Conservation (phyloP, 106 monocot species). For the Acorus calamus region DNA sequence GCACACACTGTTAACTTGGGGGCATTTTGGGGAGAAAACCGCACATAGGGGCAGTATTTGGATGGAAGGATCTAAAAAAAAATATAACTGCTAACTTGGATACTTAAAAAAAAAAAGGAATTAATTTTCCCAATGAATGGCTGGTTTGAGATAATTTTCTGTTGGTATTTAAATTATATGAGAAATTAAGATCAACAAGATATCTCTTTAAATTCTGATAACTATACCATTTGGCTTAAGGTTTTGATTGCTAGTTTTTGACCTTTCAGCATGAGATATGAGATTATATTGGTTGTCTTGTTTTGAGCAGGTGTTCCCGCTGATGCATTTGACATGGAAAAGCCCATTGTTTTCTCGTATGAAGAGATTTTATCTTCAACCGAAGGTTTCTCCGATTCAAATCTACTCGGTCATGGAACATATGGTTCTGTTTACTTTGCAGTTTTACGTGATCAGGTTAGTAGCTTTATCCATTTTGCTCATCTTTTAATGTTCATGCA, state of each 20-base stretch:
- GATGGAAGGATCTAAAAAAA: too few relatives aligned
- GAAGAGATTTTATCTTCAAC: slow-evolving; percentile 73
- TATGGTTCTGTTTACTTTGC: slow-evolving; percentile 97
- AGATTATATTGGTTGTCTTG: background rate
- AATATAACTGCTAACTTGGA: too few relatives aligned
- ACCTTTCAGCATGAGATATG: background rate
- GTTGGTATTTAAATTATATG: too few relatives aligned
- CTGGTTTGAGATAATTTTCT: too few relatives aligned
- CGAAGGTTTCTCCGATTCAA: slow-evolving; percentile 76
- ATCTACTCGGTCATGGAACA: slow-evolving; percentile 91
- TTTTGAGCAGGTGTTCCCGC: slow-evolving; percentile 43
- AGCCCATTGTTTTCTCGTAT: slow-evolving; percentile 73
- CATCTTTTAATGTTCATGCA: too few relatives aligned
- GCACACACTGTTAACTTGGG: too few relatives aligned
- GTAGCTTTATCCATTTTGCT: slow-evolving; percentile 2
- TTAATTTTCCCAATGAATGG: too few relatives aligned
- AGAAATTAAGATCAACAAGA: too few relatives aligned
- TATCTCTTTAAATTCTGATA: background rate
- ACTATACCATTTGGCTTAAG: background rate
- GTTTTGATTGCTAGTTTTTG: background rate
- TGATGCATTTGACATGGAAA: slow-evolving; percentile 87
- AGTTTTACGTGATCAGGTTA: slow-evolving; percentile 87
- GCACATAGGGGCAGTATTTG: too few relatives aligned
- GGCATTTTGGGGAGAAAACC: too few relatives aligned
- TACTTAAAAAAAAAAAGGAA: too few relatives aligned